Conservation (phyloP, 345 rosid genomes). For the Viola odorata region DNA sequence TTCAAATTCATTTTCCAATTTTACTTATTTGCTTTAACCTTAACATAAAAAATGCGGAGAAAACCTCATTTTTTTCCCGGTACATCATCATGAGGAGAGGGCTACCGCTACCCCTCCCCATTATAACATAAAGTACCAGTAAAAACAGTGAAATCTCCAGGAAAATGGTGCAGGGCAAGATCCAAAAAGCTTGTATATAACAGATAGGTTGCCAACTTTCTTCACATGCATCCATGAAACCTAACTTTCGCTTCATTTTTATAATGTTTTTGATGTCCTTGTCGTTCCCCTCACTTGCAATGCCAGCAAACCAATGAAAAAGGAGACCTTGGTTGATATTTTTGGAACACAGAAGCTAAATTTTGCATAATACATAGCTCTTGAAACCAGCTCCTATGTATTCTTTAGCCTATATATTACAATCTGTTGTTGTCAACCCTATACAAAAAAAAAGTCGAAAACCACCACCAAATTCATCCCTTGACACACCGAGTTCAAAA, state of each 20-base stretch:
- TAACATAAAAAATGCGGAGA: too few relatives aligned
- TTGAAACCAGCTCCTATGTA: constrained; percentile 17
- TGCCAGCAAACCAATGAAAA: background rate
- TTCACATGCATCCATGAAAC: constrained; percentile 2
- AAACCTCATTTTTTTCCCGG: too few relatives aligned
- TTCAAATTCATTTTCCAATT: background rate
- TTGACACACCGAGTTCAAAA: constrained; percentile 30
- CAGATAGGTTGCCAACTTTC: background rate
- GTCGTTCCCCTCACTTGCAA: background rate
- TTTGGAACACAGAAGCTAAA: constrained; percentile 15
- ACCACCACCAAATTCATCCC: constrained; percentile 34
- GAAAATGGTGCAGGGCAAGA: too few relatives aligned
- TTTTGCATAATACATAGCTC: constrained; percentile 25
- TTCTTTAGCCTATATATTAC: constrained; percentile 22
- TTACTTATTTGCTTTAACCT: background rate
- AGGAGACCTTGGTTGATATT: background rate
- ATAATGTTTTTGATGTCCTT: background rate
- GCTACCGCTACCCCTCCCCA: too few relatives aligned
- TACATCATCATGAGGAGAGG: too few relatives aligned
- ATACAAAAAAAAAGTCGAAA: constrained; percentile 27
- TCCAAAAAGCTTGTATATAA: too few relatives aligned
- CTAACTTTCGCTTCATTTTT: background rate
- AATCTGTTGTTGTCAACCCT: constrained; percentile 55
- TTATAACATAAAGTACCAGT: too few relatives aligned
- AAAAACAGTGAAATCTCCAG: too few relatives aligned